Percentiles rank a stretch among this genome's conserved stretches.
Conservation (phyloP, 805 yeast genomes). For the Monosporozyma servazzii region DNA sequence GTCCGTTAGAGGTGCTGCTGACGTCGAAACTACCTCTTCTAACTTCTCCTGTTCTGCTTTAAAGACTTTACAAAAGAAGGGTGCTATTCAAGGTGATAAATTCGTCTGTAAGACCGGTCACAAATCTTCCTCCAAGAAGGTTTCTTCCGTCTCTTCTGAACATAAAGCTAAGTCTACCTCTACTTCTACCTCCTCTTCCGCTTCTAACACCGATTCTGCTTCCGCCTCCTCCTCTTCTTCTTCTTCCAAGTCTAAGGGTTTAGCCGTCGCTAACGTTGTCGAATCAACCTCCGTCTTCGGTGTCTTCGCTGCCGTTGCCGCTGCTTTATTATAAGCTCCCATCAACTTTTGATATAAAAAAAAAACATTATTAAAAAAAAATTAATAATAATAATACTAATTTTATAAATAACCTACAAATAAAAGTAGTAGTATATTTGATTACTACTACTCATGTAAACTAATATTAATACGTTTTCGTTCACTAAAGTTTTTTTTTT, state of each 20-base stretch:
- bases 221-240: slow-evolving; percentile 10
- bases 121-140: slow-evolving; percentile 37
- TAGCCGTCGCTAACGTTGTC: slow-evolving; percentile 26
- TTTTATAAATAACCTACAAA: not conserved
- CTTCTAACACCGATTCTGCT: slow-evolving; percentile 5
- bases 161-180: slow-evolving; percentile 5
- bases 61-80: slow-evolving; percentile 59
- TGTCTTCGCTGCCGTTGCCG: slow-evolving; percentile 41
- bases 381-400: not conserved
- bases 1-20: slow-evolving; percentile 88
- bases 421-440: not conserved
- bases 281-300: slow-evolving; percentile 39
- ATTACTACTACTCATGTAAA: not conserved
- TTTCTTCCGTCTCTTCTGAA: slow-evolving; percentile 26
- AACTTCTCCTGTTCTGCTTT: slow-evolving; percentile 76
- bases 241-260: slow-evolving; percentile 25
- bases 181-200: slow-evolving; percentile 2
- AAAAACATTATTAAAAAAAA: too few relatives aligned
- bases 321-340: slow-evolving; percentile 42
- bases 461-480: not conserved
- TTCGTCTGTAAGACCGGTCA: slow-evolving; percentile 65
- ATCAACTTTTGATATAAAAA: not conserved
- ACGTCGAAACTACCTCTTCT: slow-evolving; percentile 57
- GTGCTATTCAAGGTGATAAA: slow-evolving; percentile 86
- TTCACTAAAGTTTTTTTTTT: not conserved